A percentile compares a stretch with the other conserved stretches of the same genome.
Evolutionary conservation across 2,329 filamentous ascomycete genomes (phyloP).

Genomic region (Cercospora citrullina): DNA sequence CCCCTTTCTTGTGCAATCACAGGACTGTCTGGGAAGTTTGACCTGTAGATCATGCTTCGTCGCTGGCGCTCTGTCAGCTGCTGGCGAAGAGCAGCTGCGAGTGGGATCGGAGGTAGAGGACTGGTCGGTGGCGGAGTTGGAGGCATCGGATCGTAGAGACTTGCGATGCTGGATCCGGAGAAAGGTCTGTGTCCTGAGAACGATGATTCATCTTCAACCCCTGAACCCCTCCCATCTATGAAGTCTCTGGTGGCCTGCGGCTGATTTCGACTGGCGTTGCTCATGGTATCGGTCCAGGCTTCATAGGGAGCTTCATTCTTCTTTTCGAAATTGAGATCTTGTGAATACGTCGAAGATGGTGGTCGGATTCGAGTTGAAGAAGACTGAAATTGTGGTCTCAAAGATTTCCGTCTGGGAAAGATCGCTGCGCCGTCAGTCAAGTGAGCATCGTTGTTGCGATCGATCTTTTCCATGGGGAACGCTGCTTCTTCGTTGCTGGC

Average conservation of each 20-base stretch:
- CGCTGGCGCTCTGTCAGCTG: background rate
- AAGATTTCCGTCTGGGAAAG: background rate
- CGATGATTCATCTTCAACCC: background rate
- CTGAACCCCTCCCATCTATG: background rate
- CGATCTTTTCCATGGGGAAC: background rate
- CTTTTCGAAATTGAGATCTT: background rate
- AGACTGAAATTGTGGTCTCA: background rate
- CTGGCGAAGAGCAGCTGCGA: background rate
- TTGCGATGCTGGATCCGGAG: background rate
- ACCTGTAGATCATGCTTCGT: background rate
- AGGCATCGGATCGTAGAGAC: background rate
- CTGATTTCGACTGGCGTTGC: background rate
- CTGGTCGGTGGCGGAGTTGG: background rate
- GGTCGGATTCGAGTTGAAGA: background rate
- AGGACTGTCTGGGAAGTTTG: background rate
- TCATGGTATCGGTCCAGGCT: background rate
- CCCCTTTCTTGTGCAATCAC: background rate
- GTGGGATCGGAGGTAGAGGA: background rate
- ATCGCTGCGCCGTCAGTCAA: background rate
- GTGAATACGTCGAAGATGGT: background rate
- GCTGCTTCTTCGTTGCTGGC: background rate
- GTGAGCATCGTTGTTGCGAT: background rate
- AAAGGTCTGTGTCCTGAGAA: background rate
- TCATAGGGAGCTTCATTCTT: background rate
- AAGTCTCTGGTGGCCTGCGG: background rate